Base-by-base conservation (phyloP, 352 stramenopile genomes). In the Phytopythium helicoides region DNA sequence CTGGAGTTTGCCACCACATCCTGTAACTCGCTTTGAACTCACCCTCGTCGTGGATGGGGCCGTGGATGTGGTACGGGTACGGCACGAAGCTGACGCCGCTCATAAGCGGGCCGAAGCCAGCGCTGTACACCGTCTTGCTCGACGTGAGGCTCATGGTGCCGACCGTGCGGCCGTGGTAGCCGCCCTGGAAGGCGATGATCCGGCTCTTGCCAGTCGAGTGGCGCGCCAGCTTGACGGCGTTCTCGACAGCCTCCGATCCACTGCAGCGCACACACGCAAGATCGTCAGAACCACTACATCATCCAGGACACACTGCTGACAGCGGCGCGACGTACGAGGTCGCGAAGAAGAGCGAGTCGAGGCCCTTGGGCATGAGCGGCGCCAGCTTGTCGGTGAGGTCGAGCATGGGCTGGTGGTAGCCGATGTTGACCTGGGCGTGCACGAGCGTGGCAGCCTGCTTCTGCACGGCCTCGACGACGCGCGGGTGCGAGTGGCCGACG, bases 241-340 rank as follows among this genome's bases (percentile, higher is more conserved):
- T 96, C 66, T 98, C 93, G 4, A 97, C 72, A 7, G 89, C 91
- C 62, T 98, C 93, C n/a, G 91, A 94, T 22, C 91, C 92, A 52
- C 81, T 87, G 58, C 2, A 7, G 15, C 10, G 6, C 9, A 54
- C 6, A 42, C 47, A 50, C 0, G 8, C n/a, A 3, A 7, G 16
- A 19, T 18, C n/a, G 22, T 52, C 18, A 31, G 56, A 2, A 33
- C 21, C 10, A 18, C 35, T 1, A 48, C 6, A 51, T 11, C 25
- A 7, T 21, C 2, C n/a, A 21, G 3, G 8, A 18, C 21, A 11
- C 4, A 19, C 9, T 41, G 16, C 7, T 33, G 18, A 23, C 10
- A 19, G 8, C 35, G 18, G 44, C 5, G 6, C 14, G 9, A 37
- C 52, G 19, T 60, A 77, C 59, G 72, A 87, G 23, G 81, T 95